Conservation (phyloP, 768 basidiomycete genomes). For the Auricularia heimuer region DNA sequence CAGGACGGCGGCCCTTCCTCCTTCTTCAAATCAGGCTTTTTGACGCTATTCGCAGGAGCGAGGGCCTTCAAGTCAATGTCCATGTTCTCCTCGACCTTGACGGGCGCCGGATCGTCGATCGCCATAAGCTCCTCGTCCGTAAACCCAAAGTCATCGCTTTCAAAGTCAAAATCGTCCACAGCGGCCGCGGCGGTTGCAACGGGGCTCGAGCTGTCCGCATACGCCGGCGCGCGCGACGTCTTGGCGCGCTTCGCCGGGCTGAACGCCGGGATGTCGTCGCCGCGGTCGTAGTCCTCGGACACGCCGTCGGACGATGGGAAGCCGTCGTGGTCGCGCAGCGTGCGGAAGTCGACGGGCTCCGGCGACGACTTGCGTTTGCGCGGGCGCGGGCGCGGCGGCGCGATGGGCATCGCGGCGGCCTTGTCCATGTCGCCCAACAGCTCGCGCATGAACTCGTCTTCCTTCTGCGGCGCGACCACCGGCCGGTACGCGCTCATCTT, state of each 20-base stretch:
- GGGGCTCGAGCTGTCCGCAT: neutral
- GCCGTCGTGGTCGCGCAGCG: constrained; percentile 30
- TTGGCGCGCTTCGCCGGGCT: constrained; percentile 65
- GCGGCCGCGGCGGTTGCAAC: neutral
- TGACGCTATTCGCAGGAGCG: constrained; percentile 12
- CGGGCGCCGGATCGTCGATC: constrained; percentile 15
- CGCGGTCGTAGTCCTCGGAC: constrained; percentile 50
- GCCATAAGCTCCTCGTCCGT: constrained; percentile 16
- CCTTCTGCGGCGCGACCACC: constrained; percentile 63
- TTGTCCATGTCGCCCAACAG: constrained; percentile 66
- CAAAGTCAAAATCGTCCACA: constrained; percentile 5
- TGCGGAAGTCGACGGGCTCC: neutral
- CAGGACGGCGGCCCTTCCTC: constrained; percentile 44
- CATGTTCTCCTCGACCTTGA: constrained; percentile 14
- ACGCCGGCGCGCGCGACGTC: constrained; percentile 19
- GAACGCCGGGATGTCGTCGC: constrained; percentile 38
- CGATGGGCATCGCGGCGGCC: constrained; percentile 19
- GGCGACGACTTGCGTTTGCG: constrained; percentile 10
- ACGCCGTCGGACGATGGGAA: constrained; percentile 31
- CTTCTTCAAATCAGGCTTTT: constrained; percentile 22
- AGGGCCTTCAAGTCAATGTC: constrained; percentile 14
- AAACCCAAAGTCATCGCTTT: constrained; percentile 12
- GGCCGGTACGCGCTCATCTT: constrained; percentile 77
- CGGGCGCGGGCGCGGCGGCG: constrained; percentile 11
- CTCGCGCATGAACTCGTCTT: constrained; percentile 81